Percentiles rank a stretch among this genome's conserved stretches.
These are phyloP conservation scores for Fusarium phyllophilum DNA, from an alignment of 2,329 filamentous ascomycete genomes.

Conservation along the genomic window DNA sequence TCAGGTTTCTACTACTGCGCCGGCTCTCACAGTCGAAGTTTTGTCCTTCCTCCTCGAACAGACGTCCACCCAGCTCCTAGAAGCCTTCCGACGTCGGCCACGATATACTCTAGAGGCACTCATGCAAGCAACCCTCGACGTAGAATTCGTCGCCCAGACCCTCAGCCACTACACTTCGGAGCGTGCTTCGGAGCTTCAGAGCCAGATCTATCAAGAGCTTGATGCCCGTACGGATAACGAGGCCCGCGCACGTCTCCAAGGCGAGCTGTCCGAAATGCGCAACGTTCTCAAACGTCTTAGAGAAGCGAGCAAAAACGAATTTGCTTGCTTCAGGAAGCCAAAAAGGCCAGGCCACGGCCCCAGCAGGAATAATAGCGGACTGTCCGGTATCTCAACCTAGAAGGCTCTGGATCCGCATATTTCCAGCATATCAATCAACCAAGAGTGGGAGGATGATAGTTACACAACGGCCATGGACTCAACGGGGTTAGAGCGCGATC, in stretches of 20 bases:
- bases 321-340: slow-evolving; percentile 82
- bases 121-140: slow-evolving; percentile 97
- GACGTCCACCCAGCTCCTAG: slow-evolving; percentile 80
- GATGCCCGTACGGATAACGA: slow-evolving; percentile 91
- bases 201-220: slow-evolving; percentile 90
- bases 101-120: slow-evolving; percentile 82
- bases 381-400: slow-evolving; percentile 42
- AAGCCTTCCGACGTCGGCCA: slow-evolving; percentile 75
- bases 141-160: slow-evolving; percentile 96
- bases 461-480: slow-evolving; percentile 1
- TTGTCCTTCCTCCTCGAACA: slow-evolving; percentile 89
- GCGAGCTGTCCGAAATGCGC: slow-evolving; percentile 89
- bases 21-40: slow-evolving; percentile 80
- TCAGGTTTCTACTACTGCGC: slow-evolving; percentile 82
- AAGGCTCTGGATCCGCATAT: slow-evolving; percentile 17
- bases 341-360: slow-evolving; percentile 55
- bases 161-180: slow-evolving; percentile 90
- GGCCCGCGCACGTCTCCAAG: slow-evolving; percentile 81
- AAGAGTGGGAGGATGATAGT: slow-evolving; percentile 15
- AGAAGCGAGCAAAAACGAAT: slow-evolving; percentile 85
- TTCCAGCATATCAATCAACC: not conserved
- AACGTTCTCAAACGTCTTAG: slow-evolving; percentile 84
- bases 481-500: not conserved
- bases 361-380: slow-evolving; percentile 48
- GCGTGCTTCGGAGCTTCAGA: slow-evolving; percentile 81